Evolutionary conservation across 495 filamentous ascomycete genomes (phyloP).

Genomic region (Penicillium samsonianum): DNA sequence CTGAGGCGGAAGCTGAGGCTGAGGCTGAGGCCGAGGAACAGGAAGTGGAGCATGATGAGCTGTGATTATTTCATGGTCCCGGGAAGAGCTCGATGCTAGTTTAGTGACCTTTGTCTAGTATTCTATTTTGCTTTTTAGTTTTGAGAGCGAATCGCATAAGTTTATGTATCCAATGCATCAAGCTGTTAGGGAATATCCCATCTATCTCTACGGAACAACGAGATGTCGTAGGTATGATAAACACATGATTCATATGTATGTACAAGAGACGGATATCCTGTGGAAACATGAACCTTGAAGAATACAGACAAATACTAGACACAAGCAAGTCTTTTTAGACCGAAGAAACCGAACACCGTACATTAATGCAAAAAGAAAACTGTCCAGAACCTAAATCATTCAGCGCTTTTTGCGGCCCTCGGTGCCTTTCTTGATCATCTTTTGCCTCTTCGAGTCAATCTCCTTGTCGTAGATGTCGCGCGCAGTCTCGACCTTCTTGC

Average conservation of each 20-base stretch:
- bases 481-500: constrained; percentile 74
- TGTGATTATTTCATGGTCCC: neutral
- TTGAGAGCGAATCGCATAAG: constrained; percentile 5
- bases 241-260: constrained; percentile 25
- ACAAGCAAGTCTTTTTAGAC: constrained; percentile 15
- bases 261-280: constrained; percentile 20
- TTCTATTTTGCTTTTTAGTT: neutral
- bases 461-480: constrained; percentile 51
- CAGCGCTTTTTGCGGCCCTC: constrained; percentile 47
- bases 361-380: constrained; percentile 28
- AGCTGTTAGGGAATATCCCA: neutral
- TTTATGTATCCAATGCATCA: neutral
- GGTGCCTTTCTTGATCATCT: constrained; percentile 54
- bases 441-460: constrained; percentile 50
- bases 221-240: constrained; percentile 6
- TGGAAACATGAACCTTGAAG: constrained; percentile 16
- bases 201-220: neutral
- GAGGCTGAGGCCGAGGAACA: constrained; percentile 11
- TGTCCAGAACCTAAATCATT: constrained; percentile 15
- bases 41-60: constrained; percentile 7
- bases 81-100: neutral
- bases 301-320: constrained; percentile 19
- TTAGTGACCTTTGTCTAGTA: neutral
- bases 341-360: constrained; percentile 24
- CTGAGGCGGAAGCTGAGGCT: constrained; percentile 42